Evolutionary conservation across 257 asterid species (phyloP).

Genomic region (Verbena officinalis): DNA sequence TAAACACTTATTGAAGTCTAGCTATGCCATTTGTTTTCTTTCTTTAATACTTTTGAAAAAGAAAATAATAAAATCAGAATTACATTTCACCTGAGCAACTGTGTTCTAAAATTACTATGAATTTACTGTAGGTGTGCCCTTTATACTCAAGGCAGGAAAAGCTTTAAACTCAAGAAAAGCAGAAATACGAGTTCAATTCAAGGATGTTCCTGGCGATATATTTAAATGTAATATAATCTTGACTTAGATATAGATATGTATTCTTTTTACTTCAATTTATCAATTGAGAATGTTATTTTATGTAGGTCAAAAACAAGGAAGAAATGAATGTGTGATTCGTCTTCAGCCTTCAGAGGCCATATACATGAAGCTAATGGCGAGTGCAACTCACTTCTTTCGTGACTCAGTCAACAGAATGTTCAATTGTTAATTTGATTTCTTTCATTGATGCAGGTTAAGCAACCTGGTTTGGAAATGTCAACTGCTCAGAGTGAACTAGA

Average conservation of each 20-base stretch:
- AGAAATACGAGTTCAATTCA: conserved; percentile 90
- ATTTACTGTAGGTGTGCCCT: conserved; percentile 72
- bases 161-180: conserved; percentile 95
- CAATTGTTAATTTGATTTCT: not conserved
- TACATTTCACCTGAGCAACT: not conserved
- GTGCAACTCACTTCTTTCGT: conserved; percentile 12
- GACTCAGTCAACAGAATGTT: too few relatives aligned
- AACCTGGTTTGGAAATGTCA: conserved; percentile 76
- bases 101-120: not conserved
- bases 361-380: conserved; percentile 78
- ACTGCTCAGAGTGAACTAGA: conserved; percentile 77
- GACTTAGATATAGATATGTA: not conserved
- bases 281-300: conserved; percentile 1
- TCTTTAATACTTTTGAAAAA: conserved; percentile 10
- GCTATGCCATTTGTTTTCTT: not conserved
- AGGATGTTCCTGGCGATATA: conserved; percentile 99
- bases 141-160: conserved; percentile 97
- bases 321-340: conserved; percentile 81
- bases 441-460: conserved; percentile 63
- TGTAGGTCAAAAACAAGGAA: conserved; percentile 71
- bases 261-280: not conserved
- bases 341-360: conserved; percentile 84
- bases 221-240: conserved; percentile 57
- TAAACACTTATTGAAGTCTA: conserved; percentile 15
- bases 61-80: not conserved